Evolutionary conservation across 1,139 yeast genomes (phyloP).

Genomic region (Zygoascus meyerae): DNA sequence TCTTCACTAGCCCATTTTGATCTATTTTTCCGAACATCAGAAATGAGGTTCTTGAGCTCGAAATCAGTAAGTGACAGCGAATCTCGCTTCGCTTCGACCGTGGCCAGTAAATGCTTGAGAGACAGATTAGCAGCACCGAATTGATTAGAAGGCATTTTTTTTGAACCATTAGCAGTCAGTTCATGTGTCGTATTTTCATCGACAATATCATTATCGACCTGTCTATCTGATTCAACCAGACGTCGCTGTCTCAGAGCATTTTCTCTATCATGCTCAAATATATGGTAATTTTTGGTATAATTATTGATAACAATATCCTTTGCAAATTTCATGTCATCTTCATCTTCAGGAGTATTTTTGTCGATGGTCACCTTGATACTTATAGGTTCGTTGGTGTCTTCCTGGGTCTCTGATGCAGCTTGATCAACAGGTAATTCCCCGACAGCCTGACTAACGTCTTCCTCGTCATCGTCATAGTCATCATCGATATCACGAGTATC

Average conservation of each 20-base stretch:
- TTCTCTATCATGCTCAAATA: constrained; percentile 77
- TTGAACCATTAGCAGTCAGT: constrained; percentile 14
- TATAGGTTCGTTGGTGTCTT: constrained; percentile 9
- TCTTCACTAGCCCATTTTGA: constrained; percentile 98
- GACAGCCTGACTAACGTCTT: constrained; percentile 17
- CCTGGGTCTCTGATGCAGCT: constrained; percentile 9
- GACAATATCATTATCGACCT: constrained; percentile 43
- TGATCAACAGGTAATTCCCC: constrained; percentile 9
- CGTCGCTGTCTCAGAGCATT: constrained; percentile 71
- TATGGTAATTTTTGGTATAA: constrained; percentile 54
- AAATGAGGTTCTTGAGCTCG: constrained; percentile 75
- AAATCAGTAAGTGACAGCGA: constrained; percentile 70
- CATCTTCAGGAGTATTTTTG: constrained; percentile 12
- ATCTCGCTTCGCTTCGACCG: constrained; percentile 75
- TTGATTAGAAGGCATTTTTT: constrained; percentile 36
- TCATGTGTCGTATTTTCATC: constrained; percentile 12
- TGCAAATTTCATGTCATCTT: constrained; percentile 14
- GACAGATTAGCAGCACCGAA: constrained; percentile 82
- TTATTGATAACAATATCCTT: constrained; percentile 33
- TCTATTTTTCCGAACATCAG: constrained; percentile 90
- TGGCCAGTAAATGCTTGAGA: constrained; percentile 68
- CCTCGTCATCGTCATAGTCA: constrained; percentile 29
- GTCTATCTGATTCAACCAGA: constrained; percentile 72
- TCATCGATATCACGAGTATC: constrained; percentile 25
- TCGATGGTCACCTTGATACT: constrained; percentile 9